Evolutionary conservation across 2,329 filamentous ascomycete genomes (phyloP), one percentile per base, ranked within the genome.

Genomic region (Pyrenochaeta sp.): DNA sequence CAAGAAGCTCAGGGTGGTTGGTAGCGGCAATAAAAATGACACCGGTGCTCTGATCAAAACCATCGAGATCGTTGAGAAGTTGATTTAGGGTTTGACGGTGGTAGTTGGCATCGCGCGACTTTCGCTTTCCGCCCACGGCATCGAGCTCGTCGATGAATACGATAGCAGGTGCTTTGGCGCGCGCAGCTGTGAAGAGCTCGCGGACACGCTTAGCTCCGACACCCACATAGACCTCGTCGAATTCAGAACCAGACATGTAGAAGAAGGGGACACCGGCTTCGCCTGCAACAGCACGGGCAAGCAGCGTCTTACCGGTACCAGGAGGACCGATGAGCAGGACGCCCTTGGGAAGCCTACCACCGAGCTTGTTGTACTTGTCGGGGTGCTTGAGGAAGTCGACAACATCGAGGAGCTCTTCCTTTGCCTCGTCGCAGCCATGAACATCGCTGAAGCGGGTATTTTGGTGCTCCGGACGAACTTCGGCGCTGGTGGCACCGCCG

Each of bases 191-290:
- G 77, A 97, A 96, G n/a, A 97, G 86, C 62, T 97, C 95, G 58
- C 95, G 92, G 48, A 99, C 94, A 72, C 95, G 91, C 84, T 99
- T 97, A 45, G 93, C 93, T 74, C 93, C 93, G 52, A 99, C 95
- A 74, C 95, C 95, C 36, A 99, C 96, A 73, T 97, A 99, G 51
- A 99, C 90, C 79, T 99, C 95, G 73, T 99, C 95, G 74, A 99
- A 99, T 77, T 99, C 95, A 57, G 92, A 96, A 50, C 95, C 95
- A 73, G 95, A 99, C 94, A 99, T 98, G 85, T 97, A 99, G 85
- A 98, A 99, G 85, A 99, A 99, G 1, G 95, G 95, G 19, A 99
- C 95, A 54, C 94, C 95, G 52, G 95, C 93, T 81, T 99, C 95
- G 51, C 95, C 95, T 47, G 95, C 95, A 59, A 99, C 95, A 54